Evolutionary conservation across 495 filamentous ascomycete species (phyloP).

Genomic region (Tetracladium setigerum): DNA sequence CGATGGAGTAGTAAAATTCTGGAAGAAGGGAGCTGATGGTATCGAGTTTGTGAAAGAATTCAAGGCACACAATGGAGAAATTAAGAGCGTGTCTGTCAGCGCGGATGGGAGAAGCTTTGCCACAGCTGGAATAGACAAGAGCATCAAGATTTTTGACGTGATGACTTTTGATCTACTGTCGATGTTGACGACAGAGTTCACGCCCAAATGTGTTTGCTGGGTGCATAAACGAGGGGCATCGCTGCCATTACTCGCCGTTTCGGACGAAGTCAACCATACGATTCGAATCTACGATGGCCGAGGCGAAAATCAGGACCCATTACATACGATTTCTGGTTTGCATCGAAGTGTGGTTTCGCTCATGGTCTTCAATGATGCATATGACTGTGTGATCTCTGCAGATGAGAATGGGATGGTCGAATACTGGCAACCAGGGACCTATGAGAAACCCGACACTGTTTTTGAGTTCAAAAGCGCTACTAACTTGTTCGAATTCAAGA

Average conservation of each 20-base stretch:
- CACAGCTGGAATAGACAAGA: constrained; percentile 77
- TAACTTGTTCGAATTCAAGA: constrained; percentile 94
- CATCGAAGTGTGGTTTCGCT: constrained; percentile 73
- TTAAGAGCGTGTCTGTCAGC: constrained; percentile 73
- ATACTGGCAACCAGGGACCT: constrained; percentile 82
- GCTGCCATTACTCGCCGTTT: constrained; percentile 80
- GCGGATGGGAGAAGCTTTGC: constrained; percentile 91
- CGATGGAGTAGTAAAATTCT: constrained; percentile 96
- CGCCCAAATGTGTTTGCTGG: constrained; percentile 82
- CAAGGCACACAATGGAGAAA: constrained; percentile 79
- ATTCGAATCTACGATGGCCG: constrained; percentile 86
- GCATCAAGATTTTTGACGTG: constrained; percentile 93
- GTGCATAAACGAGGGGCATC: constrained; percentile 84
- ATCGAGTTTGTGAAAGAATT: constrained; percentile 99
- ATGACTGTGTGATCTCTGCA: constrained; percentile 81
- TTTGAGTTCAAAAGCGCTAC: constrained; percentile 90
- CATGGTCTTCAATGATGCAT: constrained; percentile 83
- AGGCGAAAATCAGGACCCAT: constrained; percentile 60
- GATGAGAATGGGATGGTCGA: constrained; percentile 94
- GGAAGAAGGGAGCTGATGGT: constrained; percentile 89
- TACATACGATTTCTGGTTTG: constrained; percentile 66
- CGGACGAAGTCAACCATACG: constrained; percentile 60
- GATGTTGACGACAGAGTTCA: constrained; percentile 67
- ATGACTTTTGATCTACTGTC: constrained; percentile 86
- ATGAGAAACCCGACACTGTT: constrained; percentile 87